Percentiles rank a stretch among this genome's conserved stretches.
phyloP scores from a whole-genome alignment of 257 asterid species.

The Jacaranda copaia region DNA sequence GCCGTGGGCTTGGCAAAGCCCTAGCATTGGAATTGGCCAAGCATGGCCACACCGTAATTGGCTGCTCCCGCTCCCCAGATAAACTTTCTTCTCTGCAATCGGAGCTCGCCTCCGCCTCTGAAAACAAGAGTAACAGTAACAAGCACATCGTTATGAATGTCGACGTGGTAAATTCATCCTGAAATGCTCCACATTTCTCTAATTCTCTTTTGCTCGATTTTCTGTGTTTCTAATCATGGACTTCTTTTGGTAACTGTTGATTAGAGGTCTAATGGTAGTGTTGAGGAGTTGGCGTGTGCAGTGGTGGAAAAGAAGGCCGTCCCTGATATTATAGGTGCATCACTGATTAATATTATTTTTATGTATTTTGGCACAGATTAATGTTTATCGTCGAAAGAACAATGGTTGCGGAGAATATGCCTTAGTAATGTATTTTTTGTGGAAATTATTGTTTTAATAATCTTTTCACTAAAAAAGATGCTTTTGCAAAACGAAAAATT shows the following conservation, averaged over 20 bases:
- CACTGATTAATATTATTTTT: neutral
- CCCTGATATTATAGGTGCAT: slow-evolving; percentile 88
- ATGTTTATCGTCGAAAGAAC: neutral
- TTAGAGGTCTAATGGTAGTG: slow-evolving; percentile 75
- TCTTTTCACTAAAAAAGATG: neutral
- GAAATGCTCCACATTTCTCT: slow-evolving; percentile 5
- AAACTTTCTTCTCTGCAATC: slow-evolving; percentile 71
- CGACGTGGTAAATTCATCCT: slow-evolving; percentile 71
- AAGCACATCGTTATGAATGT: slow-evolving; percentile 73
- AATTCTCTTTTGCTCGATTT: neutral
- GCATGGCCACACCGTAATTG: slow-evolving; percentile 87
- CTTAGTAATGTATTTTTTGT: slow-evolving; percentile 1
- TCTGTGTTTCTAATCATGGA: neutral
- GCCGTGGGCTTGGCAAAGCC: slow-evolving; percentile 94
- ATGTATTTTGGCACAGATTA: slow-evolving; percentile 11
- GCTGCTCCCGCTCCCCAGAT: slow-evolving; percentile 90
- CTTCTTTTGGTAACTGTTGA: slow-evolving; percentile 10
- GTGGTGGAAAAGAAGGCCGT: slow-evolving; percentile 75
- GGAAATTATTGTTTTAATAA: neutral
- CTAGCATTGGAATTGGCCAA: slow-evolving; percentile 88
- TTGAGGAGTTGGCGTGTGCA: slow-evolving; percentile 75
- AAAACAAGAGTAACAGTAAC: slow-evolving; percentile 39
- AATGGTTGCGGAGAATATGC: slow-evolving; percentile 20
- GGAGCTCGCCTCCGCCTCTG: slow-evolving; percentile 69
- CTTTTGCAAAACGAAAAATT: neutral